Base-by-base conservation (phyloP, 2,329 filamentous ascomycete genomes). In the Stylonectria norvegica region DNA sequence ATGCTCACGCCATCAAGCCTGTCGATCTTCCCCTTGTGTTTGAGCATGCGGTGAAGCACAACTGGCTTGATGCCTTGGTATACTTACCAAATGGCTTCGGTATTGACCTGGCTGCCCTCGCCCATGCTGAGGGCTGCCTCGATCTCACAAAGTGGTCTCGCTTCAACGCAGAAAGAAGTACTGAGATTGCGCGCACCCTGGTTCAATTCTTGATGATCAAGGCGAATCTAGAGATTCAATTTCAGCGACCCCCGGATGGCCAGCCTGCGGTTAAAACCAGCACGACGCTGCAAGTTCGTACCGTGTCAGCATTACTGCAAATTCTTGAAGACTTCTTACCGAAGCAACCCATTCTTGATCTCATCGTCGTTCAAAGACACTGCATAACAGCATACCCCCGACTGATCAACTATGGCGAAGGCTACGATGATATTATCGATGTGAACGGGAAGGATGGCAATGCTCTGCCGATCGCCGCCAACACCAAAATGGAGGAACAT, bases 381-480 rank as follows among this genome's bases (percentile, higher is more conserved):
- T 96, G 90, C 62, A 89, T 98, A 48, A 90, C 90, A 41, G 85
- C 86, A 1, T 98, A 97, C 56, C 94, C 93, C 6, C 79, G 93
- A 30, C 71, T 98, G 20, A 95, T 98, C 71, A 98, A 98, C 58
- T 97, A 95, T 54, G 90, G 89, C 2, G 88, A 95, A 65, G 89
- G 87, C 4, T 90, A 85, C 48, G 89, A 98, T 63, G 86, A 93
- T 42, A 82, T 97, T 29, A 90, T 98, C 50, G 88, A 97, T 56
- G 74, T 76, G 8, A 95, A 94, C 58, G 86, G 89, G 31, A 78
- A 81, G 53, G 79, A 84, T 15, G 83, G 87, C n/a, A 95, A 97
- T 57, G 76, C 79, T 1, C 75, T 98, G 2, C 85, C 90, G 0
- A 73, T 78, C 15, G 81, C 83, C 16, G 88, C 91, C 38, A 90